Percentiles rank a stretch among this genome's conserved stretches.
These are phyloP conservation scores for Auxenochlorella pyrenoidosa DNA, from an alignment of 139 green algal genomes.

Conservation along the genomic window DNA sequence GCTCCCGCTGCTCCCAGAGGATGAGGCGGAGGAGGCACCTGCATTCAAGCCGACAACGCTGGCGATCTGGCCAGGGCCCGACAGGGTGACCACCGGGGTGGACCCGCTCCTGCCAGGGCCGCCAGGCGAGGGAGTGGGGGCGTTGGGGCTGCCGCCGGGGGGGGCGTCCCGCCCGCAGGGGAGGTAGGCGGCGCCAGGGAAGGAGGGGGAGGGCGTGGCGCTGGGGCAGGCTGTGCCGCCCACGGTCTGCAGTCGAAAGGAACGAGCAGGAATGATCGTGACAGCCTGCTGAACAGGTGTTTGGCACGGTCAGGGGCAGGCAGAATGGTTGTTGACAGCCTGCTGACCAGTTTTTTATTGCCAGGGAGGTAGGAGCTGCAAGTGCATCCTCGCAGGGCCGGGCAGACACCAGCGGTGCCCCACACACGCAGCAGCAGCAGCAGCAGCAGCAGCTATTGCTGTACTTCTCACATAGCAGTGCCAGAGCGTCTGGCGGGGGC, in stretches of 20 bases:
- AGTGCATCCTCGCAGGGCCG: too few species aligned
- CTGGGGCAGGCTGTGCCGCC: not conserved
- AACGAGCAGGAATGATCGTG: not conserved
- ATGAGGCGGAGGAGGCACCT: not conserved
- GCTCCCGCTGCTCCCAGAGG: not conserved
- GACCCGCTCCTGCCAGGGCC: not conserved
- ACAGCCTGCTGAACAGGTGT: not conserved
- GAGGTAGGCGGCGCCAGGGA: not conserved
- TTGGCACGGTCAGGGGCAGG: too few species aligned
- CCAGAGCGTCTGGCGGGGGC: not conserved
- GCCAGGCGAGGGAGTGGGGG: not conserved
- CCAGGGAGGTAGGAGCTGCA: too few species aligned
- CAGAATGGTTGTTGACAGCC: not conserved
- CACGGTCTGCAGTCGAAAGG: not conserved
- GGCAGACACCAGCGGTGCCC: too few species aligned
- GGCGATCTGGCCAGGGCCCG: not conserved
- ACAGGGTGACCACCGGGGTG: not conserved
- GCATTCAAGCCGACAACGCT: not conserved
- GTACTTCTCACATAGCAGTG: conserved; percentile 8
- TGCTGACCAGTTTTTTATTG: too few species aligned
- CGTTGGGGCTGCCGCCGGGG: not conserved
- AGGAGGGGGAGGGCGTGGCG: not conserved
- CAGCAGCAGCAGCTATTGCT: too few species aligned
- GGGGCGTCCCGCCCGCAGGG: not conserved
- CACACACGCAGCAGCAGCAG: too few species aligned